phyloP scores from a whole-genome alignment of 257 asterid genomes.

The Ajuga chamaepitys region DNA sequence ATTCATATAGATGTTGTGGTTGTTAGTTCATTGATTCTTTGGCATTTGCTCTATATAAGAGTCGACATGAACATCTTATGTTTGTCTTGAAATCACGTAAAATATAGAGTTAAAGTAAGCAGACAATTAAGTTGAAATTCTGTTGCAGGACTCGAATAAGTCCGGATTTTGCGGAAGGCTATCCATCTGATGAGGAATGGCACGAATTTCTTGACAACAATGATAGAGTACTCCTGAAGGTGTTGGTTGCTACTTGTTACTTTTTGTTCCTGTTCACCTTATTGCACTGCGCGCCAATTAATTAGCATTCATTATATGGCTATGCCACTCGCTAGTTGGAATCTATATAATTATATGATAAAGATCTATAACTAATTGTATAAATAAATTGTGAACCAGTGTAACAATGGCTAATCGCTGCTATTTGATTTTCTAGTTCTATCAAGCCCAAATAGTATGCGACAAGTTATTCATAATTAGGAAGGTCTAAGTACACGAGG shows the following conservation, averaged over 20 bases:
- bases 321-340: neutral
- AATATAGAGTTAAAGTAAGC: neutral
- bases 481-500: neutral
- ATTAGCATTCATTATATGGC: neutral
- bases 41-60: neutral
- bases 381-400: neutral
- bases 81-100: neutral
- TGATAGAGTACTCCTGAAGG: slow-evolving; percentile 93
- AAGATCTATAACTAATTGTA: neutral
- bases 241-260: slow-evolving; percentile 16
- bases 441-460: neutral
- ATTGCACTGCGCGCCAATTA: neutral
- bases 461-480: neutral
- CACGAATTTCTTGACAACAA: slow-evolving; percentile 70
- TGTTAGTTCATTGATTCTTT: neutral
- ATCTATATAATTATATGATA: neutral
- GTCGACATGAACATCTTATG: too few relatives aligned
- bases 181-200: slow-evolving; percentile 83
- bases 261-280: neutral
- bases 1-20: neutral
- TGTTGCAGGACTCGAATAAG: slow-evolving; percentile 63
- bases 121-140: slow-evolving; percentile 10
- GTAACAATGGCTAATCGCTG: neutral
- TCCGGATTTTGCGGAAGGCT: slow-evolving; percentile 48
- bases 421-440: neutral